Evolutionary conservation across 2,329 filamentous ascomycete genomes (phyloP), one percentile per base, ranked within the genome.

Genomic region (Aspergillus fumigatiaffinis): DNA sequence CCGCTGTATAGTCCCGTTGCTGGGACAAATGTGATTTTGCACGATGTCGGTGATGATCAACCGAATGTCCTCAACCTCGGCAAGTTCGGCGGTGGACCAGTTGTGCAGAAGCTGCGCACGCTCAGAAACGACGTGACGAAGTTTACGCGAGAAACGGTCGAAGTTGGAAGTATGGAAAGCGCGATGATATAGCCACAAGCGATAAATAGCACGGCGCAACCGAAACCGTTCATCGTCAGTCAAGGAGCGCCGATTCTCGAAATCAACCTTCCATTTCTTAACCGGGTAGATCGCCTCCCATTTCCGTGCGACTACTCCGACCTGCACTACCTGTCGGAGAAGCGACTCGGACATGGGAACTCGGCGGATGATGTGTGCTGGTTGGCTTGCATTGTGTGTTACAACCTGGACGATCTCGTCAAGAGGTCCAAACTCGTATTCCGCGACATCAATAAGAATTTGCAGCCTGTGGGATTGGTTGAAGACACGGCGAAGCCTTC

Each of bases 221-320:
- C 74, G 73, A 51, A 77, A 80, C 3, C 79, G 77, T 66, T 87
- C 84, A 2, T 73, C 59, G 38, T 61, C 58, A 0, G 76, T 79
- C 50, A 87, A 71, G 2, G 82, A 75, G 9, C 84, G 81, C 9
- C 84, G 80, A 55, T 80, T 74, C 55, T 81, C 79, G 60, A 76
- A 85, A 62, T 84, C 79, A 55, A 74, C 66, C 63, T 84, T 85
- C 84, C 84, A 87, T 68, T 85, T 85, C 71, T 85, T 84, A 66
- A 82, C 77, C 0, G 83, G 83, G 64, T 86, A 87, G n/a, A 86
- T 78, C n/a, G 78, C 76, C 64, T 82, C 81, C 80, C 83, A 86
- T 63, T 80, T 79, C 64, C 79, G 77, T 4, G 84, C 84, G 1
- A 84, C 74, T 14, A 77, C 75, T 46, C 84, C 84, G 20, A 82